phyloP scores from a whole-genome alignment of 1,139 yeast genomes.

The Blastobotrys ciferrii region DNA sequence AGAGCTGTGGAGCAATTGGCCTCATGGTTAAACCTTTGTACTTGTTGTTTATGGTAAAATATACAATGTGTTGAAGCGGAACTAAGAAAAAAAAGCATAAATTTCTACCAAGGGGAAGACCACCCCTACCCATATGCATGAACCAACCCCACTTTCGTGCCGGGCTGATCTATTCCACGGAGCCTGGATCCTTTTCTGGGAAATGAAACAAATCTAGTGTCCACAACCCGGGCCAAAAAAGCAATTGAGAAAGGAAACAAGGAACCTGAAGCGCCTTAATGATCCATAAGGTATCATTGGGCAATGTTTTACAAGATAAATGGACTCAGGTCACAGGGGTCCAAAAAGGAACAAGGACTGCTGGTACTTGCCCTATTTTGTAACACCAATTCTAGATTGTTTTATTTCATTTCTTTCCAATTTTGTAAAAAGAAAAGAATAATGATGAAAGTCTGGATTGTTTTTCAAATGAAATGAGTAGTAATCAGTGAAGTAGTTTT shows the following conservation, averaged over 20 bases:
- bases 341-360: background rate
- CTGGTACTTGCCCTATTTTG: background rate
- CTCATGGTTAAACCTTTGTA: background rate
- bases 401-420: too few species aligned
- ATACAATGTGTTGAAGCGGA: too few species aligned
- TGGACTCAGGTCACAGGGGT: background rate
- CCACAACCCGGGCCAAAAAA: background rate
- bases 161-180: background rate
- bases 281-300: background rate
- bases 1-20: background rate
- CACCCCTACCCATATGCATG: background rate
- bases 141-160: background rate
- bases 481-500: too few species aligned
- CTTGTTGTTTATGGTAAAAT: too few species aligned
- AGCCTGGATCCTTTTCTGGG: background rate
- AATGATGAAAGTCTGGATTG: too few species aligned
- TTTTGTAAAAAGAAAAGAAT: background rate
- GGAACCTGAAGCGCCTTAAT: background rate
- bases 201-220: background rate
- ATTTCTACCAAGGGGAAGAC: background rate
- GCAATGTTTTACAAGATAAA: background rate
- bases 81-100: too few species aligned
- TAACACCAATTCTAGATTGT: background rate
- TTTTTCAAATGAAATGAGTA: too few species aligned
- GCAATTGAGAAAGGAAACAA: background rate